Conservation (phyloP, 306 rosid species). For the Potentilla sterilis region DNA sequence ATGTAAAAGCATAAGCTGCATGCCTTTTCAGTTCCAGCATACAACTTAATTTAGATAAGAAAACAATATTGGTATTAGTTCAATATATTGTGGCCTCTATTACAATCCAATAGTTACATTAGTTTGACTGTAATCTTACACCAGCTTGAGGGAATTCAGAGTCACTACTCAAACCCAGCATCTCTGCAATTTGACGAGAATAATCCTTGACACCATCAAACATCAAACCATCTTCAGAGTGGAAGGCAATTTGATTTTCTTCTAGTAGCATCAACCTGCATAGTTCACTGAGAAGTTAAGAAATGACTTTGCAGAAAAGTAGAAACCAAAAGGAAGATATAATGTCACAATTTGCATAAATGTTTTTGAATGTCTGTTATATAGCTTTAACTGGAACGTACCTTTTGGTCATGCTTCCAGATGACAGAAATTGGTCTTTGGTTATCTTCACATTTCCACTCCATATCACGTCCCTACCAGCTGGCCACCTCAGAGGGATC, state of each 20-base stretch:
- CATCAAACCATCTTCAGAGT: conserved; percentile 84
- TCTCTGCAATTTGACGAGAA: conserved; percentile 88
- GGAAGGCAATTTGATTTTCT: conserved; percentile 97
- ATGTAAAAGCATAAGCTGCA: neutral
- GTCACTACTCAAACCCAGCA: conserved; percentile 88
- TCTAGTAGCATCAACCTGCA: conserved; percentile 89
- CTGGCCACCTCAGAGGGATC: conserved; percentile 87
- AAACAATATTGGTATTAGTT: neutral
- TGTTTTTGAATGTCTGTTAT: neutral
- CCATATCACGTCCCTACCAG: conserved; percentile 95
- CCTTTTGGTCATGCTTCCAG: conserved; percentile 99
- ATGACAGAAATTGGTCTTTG: conserved; percentile 95
- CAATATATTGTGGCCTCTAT: conserved; percentile 15
- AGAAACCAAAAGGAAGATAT: conserved; percentile 17
- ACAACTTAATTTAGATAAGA: conserved; percentile 2
- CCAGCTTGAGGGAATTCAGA: conserved; percentile 81
- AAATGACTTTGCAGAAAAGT: conserved; percentile 6
- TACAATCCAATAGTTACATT: conserved; percentile 20
- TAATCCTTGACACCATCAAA: conserved; percentile 92
- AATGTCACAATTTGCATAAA: neutral
- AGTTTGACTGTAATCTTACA: conserved; percentile 42
- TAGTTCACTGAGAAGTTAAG: conserved; percentile 15
- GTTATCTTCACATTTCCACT: conserved; percentile 93
- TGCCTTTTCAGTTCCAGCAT: neutral
- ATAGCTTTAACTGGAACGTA: conserved; percentile 22